Conservation (phyloP, 805 yeast species). For the Saturnispora galanensis region DNA sequence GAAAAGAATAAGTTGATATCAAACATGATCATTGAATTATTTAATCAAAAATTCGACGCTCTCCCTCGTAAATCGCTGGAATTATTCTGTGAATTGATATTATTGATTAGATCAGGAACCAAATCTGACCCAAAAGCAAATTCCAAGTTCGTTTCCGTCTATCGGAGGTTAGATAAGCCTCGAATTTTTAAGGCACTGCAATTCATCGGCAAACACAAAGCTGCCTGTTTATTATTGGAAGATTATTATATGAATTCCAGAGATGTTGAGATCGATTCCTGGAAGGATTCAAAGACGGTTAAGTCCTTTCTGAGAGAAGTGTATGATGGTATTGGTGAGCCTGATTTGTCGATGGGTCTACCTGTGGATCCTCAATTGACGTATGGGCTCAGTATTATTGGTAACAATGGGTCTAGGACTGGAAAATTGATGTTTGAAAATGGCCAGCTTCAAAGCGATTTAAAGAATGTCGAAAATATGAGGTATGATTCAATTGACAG, state of each 20-base stretch:
- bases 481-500: conserved; percentile 5
- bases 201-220: conserved; percentile 27
- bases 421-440: conserved; percentile 40
- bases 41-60: conserved; percentile 11
- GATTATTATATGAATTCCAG: conserved; percentile 25
- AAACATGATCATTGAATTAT: conserved; percentile 17
- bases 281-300: background rate
- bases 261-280: background rate
- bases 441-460: conserved; percentile 43
- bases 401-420: conserved; percentile 18
- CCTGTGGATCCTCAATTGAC: conserved; percentile 48
- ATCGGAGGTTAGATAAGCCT: conserved; percentile 23
- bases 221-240: conserved; percentile 41
- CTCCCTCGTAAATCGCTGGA: conserved; percentile 12
- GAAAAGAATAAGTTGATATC: conserved; percentile 15
- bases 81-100: conserved; percentile 23
- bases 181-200: conserved; percentile 27
- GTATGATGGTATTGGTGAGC: conserved; percentile 47
- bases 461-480: conserved; percentile 6
- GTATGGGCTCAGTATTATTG: conserved; percentile 38
- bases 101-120: conserved; percentile 34
- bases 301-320: conserved; percentile 24
- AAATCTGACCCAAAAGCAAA: conserved; percentile 16
- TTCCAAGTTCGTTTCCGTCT: conserved; percentile 23
- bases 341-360: conserved; percentile 56